Evolutionary conservation across 1,139 yeast species (phyloP).

Genomic region (Diutina mesorugosa): DNA sequence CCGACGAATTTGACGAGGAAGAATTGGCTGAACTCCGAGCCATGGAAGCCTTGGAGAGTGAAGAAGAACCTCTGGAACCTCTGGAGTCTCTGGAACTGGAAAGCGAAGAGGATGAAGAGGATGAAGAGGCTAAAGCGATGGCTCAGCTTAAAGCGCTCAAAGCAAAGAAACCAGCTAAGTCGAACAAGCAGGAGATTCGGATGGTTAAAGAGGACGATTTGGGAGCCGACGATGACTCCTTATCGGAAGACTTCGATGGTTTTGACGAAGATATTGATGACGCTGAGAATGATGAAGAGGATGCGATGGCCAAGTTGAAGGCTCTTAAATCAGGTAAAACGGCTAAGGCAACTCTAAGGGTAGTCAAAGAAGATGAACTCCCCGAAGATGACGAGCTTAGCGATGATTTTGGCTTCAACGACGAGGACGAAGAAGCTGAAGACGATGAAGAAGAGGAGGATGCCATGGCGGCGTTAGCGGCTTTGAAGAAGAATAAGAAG

Average conservation of each 20-base stretch:
- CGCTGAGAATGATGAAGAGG: not conserved
- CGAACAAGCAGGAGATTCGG: not conserved
- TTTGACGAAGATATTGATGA: not conserved
- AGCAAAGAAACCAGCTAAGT: not conserved
- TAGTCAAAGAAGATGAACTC: not conserved
- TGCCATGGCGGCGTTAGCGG: not conserved
- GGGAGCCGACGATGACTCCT: not conserved
- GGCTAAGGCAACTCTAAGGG: not conserved
- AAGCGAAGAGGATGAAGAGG: not conserved
- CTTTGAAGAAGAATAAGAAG: not conserved
- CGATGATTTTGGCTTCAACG: not conserved
- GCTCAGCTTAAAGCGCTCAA: not conserved
- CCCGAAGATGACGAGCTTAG: not conserved
- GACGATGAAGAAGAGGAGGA: not conserved
- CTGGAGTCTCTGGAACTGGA: not conserved
- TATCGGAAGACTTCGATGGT: not conserved
- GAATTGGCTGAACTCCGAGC: not conserved
- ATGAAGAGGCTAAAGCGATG: not conserved
- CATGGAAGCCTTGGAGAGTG: not conserved
- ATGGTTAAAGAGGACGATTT: not conserved
- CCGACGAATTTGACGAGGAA: constrained; percentile 10
- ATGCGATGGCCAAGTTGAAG: not conserved
- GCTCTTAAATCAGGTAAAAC: not conserved
- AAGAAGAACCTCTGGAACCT: not conserved
- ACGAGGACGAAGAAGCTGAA: not conserved